Conservation (phyloP, 2,329 filamentous ascomycete species). For the Exophiala oligosperma region DNA sequence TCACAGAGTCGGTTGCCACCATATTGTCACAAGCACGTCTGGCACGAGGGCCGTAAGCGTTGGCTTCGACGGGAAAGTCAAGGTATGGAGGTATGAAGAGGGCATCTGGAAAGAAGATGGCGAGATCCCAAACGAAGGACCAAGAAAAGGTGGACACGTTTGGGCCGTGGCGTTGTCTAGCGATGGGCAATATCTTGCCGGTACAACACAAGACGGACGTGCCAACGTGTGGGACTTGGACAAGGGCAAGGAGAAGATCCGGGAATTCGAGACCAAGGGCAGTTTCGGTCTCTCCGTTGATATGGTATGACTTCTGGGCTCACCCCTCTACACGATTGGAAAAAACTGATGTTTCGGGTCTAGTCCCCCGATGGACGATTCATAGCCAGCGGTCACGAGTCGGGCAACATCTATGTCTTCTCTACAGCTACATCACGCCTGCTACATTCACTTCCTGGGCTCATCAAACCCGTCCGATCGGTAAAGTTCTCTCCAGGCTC, state of each 20-base stretch:
- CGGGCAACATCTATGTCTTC: slow-evolving; percentile 89
- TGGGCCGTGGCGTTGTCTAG: slow-evolving; percentile 88
- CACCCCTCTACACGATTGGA: background rate
- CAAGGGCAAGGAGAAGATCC: slow-evolving; percentile 62
- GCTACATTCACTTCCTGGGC: slow-evolving; percentile 77
- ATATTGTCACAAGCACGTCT: slow-evolving; percentile 70
- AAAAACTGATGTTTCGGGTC: background rate
- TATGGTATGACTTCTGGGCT: slow-evolving; percentile 52
- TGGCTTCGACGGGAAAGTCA: slow-evolving; percentile 86
- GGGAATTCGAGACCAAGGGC: slow-evolving; percentile 87
- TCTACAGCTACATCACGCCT: slow-evolving; percentile 80
- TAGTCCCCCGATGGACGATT: slow-evolving; percentile 70
- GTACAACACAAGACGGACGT: slow-evolving; percentile 81
- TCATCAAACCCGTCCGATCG: slow-evolving; percentile 81
- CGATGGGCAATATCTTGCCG: slow-evolving; percentile 81
- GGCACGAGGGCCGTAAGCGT: slow-evolving; percentile 76
- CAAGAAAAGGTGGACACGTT: slow-evolving; percentile 65
- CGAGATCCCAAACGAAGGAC: slow-evolving; percentile 36
- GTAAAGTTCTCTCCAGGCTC: slow-evolving; percentile 86
- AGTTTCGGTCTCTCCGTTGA: slow-evolving; percentile 90
- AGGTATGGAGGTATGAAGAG: slow-evolving; percentile 70
- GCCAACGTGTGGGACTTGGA: slow-evolving; percentile 82
- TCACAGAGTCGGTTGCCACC: slow-evolving; percentile 89
- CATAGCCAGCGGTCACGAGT: slow-evolving; percentile 91
- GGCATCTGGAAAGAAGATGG: slow-evolving; percentile 56